Evolutionary conservation across 371 early-diverging fungal genomes (phyloP).

Genomic region (Syncephalastrum monosporum): DNA sequence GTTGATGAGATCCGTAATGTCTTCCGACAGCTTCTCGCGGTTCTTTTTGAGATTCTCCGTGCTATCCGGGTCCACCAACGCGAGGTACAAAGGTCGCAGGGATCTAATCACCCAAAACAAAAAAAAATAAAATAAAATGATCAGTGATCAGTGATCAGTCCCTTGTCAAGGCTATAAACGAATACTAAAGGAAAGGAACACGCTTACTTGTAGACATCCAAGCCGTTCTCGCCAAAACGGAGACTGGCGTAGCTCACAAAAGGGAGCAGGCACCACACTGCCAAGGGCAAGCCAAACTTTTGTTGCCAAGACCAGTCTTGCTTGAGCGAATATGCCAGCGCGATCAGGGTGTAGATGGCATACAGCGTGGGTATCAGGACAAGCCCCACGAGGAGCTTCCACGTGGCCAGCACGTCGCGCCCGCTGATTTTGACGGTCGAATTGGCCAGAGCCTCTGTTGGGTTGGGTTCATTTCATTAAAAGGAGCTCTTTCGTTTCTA

Average conservation of each 20-base stretch:
- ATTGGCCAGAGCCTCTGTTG: constrained; percentile 77
- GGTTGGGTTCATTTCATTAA: neutral
- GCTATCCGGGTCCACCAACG: constrained; percentile 61
- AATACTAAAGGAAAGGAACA: too few relatives aligned
- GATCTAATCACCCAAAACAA: constrained; percentile 47
- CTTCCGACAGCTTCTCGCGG: constrained; percentile 73
- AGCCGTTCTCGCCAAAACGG: constrained; percentile 85
- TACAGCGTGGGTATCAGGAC: constrained; percentile 79
- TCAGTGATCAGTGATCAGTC: too few relatives aligned
- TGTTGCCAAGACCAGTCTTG: constrained; percentile 31
- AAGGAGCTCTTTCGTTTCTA: neutral
- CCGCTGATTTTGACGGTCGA: constrained; percentile 94
- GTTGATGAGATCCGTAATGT: constrained; percentile 79
- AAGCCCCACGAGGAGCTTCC: constrained; percentile 91
- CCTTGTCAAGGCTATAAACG: neutral
- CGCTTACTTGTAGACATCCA: constrained; percentile 77
- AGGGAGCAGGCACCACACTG: constrained; percentile 63
- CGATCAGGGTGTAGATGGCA: constrained; percentile 64
- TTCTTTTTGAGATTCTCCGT: constrained; percentile 59
- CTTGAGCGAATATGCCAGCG: constrained; percentile 46
- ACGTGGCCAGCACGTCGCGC: constrained; percentile 93
- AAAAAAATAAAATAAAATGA: neutral
- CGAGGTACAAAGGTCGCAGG: constrained; percentile 79
- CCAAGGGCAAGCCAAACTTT: constrained; percentile 44
- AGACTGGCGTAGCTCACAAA: constrained; percentile 81